Percentiles rank a stretch among this genome's conserved stretches.
phyloP scores from a whole-genome alignment of 495 filamentous ascomycete species.

The Penicillium arizonense region DNA sequence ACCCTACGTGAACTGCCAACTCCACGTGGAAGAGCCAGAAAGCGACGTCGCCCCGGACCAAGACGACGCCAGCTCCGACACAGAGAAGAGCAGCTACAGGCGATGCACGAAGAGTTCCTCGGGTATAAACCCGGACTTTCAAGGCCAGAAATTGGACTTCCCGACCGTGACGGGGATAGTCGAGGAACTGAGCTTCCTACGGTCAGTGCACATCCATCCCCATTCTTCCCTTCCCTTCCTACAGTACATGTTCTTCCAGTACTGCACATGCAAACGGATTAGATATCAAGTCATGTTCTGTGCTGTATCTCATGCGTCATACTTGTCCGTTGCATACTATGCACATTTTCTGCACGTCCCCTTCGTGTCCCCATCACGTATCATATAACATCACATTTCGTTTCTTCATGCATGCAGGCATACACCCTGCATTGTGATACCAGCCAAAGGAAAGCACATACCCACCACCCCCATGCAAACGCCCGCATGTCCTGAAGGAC shows the following conservation, averaged over 20 bases:
- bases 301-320: not conserved
- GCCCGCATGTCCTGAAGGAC: not conserved
- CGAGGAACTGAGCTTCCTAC: constrained; percentile 76
- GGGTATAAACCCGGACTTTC: constrained; percentile 70
- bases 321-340: constrained; percentile 3
- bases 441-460: not conserved
- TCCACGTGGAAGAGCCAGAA: constrained; percentile 69
- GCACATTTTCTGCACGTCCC: not conserved
- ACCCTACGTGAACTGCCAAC: constrained; percentile 77
- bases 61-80: constrained; percentile 42
- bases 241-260: too few relatives aligned
- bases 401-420: not conserved
- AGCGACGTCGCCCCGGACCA: constrained; percentile 13
- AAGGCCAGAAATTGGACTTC: constrained; percentile 61
- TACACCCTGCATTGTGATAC: constrained; percentile 8
- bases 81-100: constrained; percentile 64
- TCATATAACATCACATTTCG: not conserved
- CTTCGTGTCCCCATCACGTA: not conserved
- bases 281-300: not conserved
- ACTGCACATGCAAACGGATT: not conserved
- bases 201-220: constrained; percentile 44
- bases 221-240: constrained; percentile 2
- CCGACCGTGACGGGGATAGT: constrained; percentile 61
- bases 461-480: not conserved
- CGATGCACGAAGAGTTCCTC: constrained; percentile 59